Evolutionary conservation across 108 stramenopile species (phyloP).

Genomic region (Skeletonema menzelii): DNA sequence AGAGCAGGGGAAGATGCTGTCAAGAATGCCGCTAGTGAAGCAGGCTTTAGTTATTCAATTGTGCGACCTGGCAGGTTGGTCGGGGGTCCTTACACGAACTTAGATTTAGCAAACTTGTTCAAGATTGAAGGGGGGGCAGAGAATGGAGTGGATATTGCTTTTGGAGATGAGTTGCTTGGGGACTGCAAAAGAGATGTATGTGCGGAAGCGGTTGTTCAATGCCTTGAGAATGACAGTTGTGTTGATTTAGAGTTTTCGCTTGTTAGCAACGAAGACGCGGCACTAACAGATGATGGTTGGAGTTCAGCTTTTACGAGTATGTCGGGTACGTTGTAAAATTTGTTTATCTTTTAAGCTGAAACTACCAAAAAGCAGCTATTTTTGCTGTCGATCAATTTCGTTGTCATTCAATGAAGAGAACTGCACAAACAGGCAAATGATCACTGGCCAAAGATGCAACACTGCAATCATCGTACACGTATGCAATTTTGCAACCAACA

Average conservation of each 20-base stretch:
- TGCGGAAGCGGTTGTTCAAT: conserved; percentile 57
- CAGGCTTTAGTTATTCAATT: conserved; percentile 40
- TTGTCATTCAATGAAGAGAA: conserved; percentile 3
- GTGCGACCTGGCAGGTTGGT: conserved; percentile 49
- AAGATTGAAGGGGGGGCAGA: conserved; percentile 52
- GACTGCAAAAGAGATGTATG: conserved; percentile 65
- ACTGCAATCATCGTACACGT: conserved; percentile 4
- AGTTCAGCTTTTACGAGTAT: conserved; percentile 44
- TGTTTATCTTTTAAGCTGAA: not conserved
- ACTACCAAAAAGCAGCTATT: not conserved
- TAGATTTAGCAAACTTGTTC: conserved; percentile 45
- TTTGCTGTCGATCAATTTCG: not conserved
- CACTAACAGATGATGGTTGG: conserved; percentile 53
- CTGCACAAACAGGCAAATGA: conserved; percentile 25
- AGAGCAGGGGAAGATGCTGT: conserved; percentile 47
- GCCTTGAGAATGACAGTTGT: conserved; percentile 44
- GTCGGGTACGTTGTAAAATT: not conserved
- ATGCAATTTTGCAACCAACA: conserved; percentile 7
- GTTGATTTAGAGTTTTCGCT: conserved; percentile 59
- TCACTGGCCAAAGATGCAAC: conserved; percentile 14
- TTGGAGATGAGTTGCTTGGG: conserved; percentile 67
- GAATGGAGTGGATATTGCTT: conserved; percentile 56
- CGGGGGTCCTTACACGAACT: conserved; percentile 52
- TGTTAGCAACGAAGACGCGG: conserved; percentile 52
- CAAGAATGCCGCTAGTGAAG: conserved; percentile 17